phyloP scores from a whole-genome alignment of 495 filamentous ascomycete genomes.

The Astrothelium macrocarpum region DNA sequence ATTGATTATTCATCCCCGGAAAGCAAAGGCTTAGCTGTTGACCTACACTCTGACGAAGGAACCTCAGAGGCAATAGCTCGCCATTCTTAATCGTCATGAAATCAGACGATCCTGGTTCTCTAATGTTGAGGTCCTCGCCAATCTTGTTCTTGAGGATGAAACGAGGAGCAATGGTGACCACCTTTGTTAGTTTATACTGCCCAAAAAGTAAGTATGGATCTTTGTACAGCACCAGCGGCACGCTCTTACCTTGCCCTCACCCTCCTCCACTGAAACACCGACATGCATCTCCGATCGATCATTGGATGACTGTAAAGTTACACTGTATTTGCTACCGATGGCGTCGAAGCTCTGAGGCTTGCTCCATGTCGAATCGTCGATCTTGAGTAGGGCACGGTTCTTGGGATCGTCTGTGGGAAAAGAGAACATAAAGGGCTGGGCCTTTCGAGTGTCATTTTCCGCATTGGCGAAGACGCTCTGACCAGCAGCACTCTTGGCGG shows the following conservation, averaged over 20 bases:
- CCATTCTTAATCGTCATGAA: conserved; percentile 65
- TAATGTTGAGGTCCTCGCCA: conserved; percentile 73
- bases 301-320: conserved; percentile 61
- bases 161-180: conserved; percentile 84
- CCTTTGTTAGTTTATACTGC: conserved; percentile 83
- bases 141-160: conserved; percentile 93
- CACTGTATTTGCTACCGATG: conserved; percentile 84
- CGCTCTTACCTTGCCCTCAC: conserved; percentile 61
- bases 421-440: conserved; percentile 91
- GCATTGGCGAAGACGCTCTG: conserved; percentile 52
- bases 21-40: conserved; percentile 92
- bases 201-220: conserved; percentile 7
- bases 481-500: conserved; percentile 62
- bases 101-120: conserved; percentile 81
- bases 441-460: conserved; percentile 47
- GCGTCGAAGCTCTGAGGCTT: conserved; percentile 96
- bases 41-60: conserved; percentile 62
- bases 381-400: conserved; percentile 77
- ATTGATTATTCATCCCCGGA: conserved; percentile 90
- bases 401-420: conserved; percentile 75
- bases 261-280: conserved; percentile 77
- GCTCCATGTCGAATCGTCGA: conserved; percentile 87
- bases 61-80: conserved; percentile 73
- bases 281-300: conserved; percentile 77
- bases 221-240: background rate